Evolutionary conservation across 2,329 filamentous ascomycete species (phyloP).

Genomic region (Cladophialophora yegresii): DNA sequence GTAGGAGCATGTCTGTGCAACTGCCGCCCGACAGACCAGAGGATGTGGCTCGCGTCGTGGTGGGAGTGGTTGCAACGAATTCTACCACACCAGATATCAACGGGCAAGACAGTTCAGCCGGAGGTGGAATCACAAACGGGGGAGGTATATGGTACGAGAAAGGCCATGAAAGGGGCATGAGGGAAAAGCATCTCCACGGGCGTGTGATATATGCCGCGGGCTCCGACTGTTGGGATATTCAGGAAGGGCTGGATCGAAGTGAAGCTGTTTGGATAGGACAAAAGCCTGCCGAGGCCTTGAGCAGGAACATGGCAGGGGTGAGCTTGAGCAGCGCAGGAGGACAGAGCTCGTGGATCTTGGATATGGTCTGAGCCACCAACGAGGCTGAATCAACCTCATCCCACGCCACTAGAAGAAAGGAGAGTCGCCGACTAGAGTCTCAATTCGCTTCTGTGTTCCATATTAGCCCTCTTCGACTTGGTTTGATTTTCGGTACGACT

Average conservation of each 20-base stretch:
- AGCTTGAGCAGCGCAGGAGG: slow-evolving; percentile 8
- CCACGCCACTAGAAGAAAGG: background rate
- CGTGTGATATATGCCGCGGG: slow-evolving; percentile 49
- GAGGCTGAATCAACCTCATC: background rate
- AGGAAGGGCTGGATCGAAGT: slow-evolving; percentile 46
- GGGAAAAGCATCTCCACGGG: slow-evolving; percentile 41
- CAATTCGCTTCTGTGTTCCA: too few relatives aligned
- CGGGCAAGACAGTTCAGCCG: slow-evolving; percentile 5
- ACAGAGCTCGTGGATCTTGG: slow-evolving; percentile 29
- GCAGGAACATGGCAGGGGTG: slow-evolving; percentile 12
- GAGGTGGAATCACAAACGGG: slow-evolving; percentile 18
- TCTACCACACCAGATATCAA: slow-evolving; percentile 16
- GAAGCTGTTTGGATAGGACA: slow-evolving; percentile 50
- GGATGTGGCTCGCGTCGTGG: slow-evolving; percentile 43
- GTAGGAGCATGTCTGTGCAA: slow-evolving; percentile 42
- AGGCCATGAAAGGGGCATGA: slow-evolving; percentile 24
- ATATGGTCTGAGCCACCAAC: slow-evolving; percentile 17
- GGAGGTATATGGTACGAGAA: slow-evolving; percentile 32
- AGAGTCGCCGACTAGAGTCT: too few relatives aligned
- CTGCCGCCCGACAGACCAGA: slow-evolving; percentile 46
- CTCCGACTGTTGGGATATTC: slow-evolving; percentile 49
- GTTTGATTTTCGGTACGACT: too few relatives aligned
- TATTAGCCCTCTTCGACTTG: too few relatives aligned
- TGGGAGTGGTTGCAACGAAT: slow-evolving; percentile 27
- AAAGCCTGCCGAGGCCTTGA: slow-evolving; percentile 32